Evolutionary conservation across 768 basidiomycete species (phyloP).

Genomic region (Leccinum uliginosum): DNA sequence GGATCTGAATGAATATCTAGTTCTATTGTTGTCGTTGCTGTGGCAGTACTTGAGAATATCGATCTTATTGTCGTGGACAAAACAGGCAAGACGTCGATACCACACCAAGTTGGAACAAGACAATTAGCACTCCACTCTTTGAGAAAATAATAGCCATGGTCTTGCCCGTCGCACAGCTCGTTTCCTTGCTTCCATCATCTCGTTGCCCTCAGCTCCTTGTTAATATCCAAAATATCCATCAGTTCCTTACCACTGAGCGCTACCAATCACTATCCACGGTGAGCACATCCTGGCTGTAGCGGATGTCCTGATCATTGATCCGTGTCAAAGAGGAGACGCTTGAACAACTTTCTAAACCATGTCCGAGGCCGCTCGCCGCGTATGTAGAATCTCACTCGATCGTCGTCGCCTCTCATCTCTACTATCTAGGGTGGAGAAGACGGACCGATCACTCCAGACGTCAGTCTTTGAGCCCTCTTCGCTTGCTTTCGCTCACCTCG

Average conservation of each 20-base stretch:
- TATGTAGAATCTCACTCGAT: conserved; percentile 8
- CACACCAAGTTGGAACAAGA: conserved; percentile 6
- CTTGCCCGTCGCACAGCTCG: neutral
- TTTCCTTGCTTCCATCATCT: conserved; percentile 1
- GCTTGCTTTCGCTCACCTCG: neutral
- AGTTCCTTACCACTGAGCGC: neutral
- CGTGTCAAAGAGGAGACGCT: neutral
- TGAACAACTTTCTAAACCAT: neutral
- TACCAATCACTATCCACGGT: neutral
- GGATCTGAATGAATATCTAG: conserved; percentile 3
- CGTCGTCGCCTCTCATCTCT: neutral
- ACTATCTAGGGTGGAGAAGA: neutral
- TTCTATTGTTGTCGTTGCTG: neutral
- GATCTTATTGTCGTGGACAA: conserved; percentile 9
- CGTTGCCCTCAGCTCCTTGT: neutral
- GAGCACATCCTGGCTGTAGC: neutral
- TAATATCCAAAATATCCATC: neutral
- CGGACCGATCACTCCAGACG: conserved; percentile 21
- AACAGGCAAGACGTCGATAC: conserved; percentile 14
- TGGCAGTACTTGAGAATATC: neutral
- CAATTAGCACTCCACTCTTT: conserved; percentile 18
- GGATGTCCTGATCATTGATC: conserved; percentile 5
- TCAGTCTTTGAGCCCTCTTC: conserved; percentile 14
- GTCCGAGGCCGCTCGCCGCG: neutral
- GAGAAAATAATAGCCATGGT: conserved; percentile 8